phyloP scores from a whole-genome alignment of 768 basidiomycete species.

The Lentinula edodes region DNA sequence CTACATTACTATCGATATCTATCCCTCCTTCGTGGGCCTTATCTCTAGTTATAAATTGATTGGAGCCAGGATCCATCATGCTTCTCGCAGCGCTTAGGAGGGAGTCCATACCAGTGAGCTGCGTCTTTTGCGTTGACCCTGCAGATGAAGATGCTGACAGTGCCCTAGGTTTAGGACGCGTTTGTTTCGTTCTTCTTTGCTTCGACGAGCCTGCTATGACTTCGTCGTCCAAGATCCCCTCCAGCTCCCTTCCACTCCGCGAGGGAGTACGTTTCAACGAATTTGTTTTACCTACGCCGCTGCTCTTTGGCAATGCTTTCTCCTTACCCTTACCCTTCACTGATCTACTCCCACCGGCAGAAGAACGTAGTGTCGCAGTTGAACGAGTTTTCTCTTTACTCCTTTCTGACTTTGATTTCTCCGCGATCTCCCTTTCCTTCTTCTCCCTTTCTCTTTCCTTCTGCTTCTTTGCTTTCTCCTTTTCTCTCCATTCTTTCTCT shows the following conservation, averaged over 20 bases:
- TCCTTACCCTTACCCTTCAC: background rate
- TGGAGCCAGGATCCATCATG: conserved; percentile 34
- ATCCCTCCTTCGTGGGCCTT: conserved; percentile 14
- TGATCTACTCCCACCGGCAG: background rate
- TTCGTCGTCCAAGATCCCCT: background rate
- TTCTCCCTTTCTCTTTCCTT: background rate
- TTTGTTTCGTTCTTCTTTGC: background rate
- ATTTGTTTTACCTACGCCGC: background rate
- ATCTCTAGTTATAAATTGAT: conserved; percentile 2
- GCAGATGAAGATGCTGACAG: conserved; percentile 11
- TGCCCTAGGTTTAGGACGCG: background rate
- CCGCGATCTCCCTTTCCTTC: background rate
- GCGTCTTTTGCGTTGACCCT: conserved; percentile 13
- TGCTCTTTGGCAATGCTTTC: background rate
- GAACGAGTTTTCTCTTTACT: background rate
- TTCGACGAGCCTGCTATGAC: background rate
- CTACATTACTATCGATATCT: conserved; percentile 9
- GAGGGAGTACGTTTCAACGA: background rate
- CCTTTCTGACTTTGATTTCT: background rate
- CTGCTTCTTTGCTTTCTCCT: conserved; percentile 16
- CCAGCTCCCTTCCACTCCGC: background rate
- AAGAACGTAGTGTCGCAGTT: background rate
- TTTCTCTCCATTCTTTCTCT: conserved; percentile 18
- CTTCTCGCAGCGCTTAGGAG: conserved; percentile 55
- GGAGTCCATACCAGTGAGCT: conserved; percentile 46